Evolutionary conservation across 2,329 filamentous ascomycete genomes (phyloP), one percentile per base, ranked within the genome.

Genomic region (Cladosporium sp.): DNA sequence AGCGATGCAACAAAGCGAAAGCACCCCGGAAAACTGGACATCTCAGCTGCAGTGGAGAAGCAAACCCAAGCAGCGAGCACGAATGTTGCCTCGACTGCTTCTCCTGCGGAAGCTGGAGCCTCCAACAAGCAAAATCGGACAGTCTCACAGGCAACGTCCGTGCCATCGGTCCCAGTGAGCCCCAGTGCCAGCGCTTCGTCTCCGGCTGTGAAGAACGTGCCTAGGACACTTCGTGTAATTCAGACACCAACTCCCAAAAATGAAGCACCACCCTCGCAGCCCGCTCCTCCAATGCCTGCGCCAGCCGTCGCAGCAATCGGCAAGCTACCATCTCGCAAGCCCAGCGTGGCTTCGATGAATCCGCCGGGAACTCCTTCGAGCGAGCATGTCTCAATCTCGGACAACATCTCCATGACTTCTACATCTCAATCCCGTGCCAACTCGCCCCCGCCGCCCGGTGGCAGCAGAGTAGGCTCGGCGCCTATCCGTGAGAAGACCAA

Each of bases 331-430:
- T 77, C 76, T 16, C 71, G 78, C 22, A 75, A 80, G 61, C 72
- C 75, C 5, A 80, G 74, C 54, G 67, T 83, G 10, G 77, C 80
- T 7, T 83, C 81, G 1, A 69, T 77, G 46, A 80, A 85, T 53
- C 75, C 80, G 6, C 86, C 87, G n/a, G 83, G 82, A 28, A 90
- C 87, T 1, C 86, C 87, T 0, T 80, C 74, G 1, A 90, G 86
- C 63, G 87, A 91, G 62, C 75, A 82, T 52, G 76, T 88, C 34
- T 89, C 86, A n/a, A 63, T 66, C 19, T 65, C 64, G 9, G 87
- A 92, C 64, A 88, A 80, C 51, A 83, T 86, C 9, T 90, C 86
- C 0, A 74, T 90, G 18, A 77, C 88, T 4, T 91, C 87, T 13
- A 78, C 83, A 2, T 87, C 86, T 2, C 71, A 86, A 33, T 88